phyloP scores from a whole-genome alignment of 805 yeast genomes.

The Sugiyamaella boreocaroliniensis region DNA sequence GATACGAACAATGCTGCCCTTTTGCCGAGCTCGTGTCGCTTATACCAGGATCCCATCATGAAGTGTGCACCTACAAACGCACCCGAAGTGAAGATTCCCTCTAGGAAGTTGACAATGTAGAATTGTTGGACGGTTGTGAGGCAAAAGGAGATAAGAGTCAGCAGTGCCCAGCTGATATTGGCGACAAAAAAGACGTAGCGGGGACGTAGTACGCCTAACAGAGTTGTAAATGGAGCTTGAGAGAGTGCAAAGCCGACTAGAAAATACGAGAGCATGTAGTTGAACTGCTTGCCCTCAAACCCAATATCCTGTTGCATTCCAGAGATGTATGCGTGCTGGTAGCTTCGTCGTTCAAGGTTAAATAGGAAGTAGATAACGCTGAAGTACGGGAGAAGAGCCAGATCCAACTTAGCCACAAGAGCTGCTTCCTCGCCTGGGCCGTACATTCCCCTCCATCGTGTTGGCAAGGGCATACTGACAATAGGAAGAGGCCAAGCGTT shows the following conservation, averaged over 20 bases:
- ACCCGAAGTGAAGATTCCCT: conserved; percentile 44
- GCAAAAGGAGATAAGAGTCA: conserved; percentile 21
- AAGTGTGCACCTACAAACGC: conserved; percentile 37
- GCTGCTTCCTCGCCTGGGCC: conserved; percentile 1
- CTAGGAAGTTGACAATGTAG: conserved; percentile 42
- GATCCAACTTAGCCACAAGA: conserved; percentile 11
- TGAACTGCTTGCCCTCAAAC: conserved; percentile 54
- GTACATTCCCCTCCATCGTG: background rate
- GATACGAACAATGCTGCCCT: conserved; percentile 32
- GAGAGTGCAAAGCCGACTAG: conserved; percentile 59
- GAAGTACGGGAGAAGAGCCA: conserved; percentile 14
- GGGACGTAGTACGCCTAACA: conserved; percentile 47
- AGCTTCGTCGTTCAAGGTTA: conserved; percentile 9
- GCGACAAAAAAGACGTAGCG: conserved; percentile 39
- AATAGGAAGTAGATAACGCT: conserved; percentile 14
- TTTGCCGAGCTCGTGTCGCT: conserved; percentile 31
- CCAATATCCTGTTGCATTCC: conserved; percentile 53
- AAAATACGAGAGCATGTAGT: conserved; percentile 47
- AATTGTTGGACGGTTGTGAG: conserved; percentile 32
- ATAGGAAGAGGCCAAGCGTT: background rate
- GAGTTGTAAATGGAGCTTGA: conserved; percentile 58
- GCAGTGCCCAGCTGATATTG: conserved; percentile 14
- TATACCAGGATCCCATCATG: conserved; percentile 37
- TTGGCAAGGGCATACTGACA: background rate
- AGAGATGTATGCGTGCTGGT: conserved; percentile 51